Evolutionary conservation across 2,329 filamentous ascomycete species (phyloP).

Genomic region (Stachybotrys elegans): DNA sequence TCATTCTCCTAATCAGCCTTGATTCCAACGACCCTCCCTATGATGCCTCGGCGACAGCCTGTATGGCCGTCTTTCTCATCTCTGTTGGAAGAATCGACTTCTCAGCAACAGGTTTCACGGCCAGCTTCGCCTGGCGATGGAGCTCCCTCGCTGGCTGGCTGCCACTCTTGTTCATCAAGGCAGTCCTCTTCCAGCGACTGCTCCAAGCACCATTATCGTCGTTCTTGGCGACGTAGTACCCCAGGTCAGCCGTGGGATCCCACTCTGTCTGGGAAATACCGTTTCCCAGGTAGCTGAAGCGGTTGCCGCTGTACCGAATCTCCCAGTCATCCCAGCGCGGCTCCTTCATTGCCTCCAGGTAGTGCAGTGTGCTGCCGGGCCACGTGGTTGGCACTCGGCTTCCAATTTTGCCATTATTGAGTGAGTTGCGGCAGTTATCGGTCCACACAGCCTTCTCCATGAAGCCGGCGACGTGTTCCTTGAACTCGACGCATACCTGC

Average conservation of each 20-base stretch:
- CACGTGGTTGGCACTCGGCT: neutral
- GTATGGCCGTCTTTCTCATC: no score
- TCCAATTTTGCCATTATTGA: constrained; percentile 1
- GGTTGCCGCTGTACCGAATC: constrained; percentile 30
- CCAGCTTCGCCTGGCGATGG: neutral
- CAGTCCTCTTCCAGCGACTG: constrained; percentile 9
- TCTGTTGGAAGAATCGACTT: no score
- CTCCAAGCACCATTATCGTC: constrained; percentile 26
- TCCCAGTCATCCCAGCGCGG: constrained; percentile 42
- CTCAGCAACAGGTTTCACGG: neutral
- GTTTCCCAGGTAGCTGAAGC: constrained; percentile 35
- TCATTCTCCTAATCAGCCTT: no score
- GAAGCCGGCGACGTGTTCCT: neutral
- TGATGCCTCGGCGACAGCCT: no score
- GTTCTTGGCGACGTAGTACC: constrained; percentile 29
- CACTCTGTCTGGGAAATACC: constrained; percentile 36
- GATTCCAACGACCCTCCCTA: no score
- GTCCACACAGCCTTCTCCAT: neutral
- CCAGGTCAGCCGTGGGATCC: constrained; percentile 32
- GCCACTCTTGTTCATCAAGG: constrained; percentile 10
- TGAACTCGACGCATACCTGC: constrained; percentile 1
- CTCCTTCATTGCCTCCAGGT: constrained; percentile 16
- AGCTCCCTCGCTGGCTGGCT: neutral
- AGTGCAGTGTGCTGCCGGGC: constrained; percentile 1
- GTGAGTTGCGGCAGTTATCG: constrained; percentile 1